phyloP scores from a whole-genome alignment of 192 early-diverging fungal genomes.

The Backusella parvicylindrica region DNA sequence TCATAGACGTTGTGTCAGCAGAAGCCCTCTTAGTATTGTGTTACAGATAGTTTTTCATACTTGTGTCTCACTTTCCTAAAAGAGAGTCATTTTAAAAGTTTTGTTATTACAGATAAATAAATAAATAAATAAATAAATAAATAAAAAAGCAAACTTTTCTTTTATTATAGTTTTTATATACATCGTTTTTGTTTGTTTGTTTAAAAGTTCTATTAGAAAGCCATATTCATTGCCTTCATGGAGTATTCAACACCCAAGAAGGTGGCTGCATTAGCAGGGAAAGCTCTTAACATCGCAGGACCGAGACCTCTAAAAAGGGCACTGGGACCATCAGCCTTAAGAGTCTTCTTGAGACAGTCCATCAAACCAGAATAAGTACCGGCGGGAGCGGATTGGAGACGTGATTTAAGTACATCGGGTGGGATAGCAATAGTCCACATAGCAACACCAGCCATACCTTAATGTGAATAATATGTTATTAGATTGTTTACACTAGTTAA shows the following conservation, averaged over 20 bases:
- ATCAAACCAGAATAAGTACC: conserved; percentile 79
- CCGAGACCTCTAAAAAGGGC: conserved; percentile 87
- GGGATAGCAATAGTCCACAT: conserved; percentile 97
- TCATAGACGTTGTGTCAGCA: background rate
- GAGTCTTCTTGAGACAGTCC: conserved; percentile 56
- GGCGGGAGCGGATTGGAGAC: conserved; percentile 82
- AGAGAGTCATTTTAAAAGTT: background rate
- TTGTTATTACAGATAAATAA: background rate
- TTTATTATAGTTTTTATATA: background rate
- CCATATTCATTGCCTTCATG: conserved; percentile 44
- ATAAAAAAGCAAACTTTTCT: background rate
- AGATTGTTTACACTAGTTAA: background rate
- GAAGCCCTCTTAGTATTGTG: background rate
- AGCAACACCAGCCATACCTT: conserved; percentile 92
- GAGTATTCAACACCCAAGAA: conserved; percentile 65
- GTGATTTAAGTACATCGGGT: conserved; percentile 90
- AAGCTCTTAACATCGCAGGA: conserved; percentile 84
- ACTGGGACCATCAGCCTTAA: conserved; percentile 65
- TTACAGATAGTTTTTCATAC: background rate
- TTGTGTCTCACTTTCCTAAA: background rate
- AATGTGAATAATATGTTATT: background rate
- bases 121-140: background rate
- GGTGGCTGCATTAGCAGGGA: conserved; percentile 79
- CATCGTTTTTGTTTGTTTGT: background rate
- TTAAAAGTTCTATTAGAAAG: conserved; percentile 31